Percentiles rank a stretch among this genome's conserved stretches.
Conservation (phyloP, 345 rosid species). For the Alliaria petiolata region DNA sequence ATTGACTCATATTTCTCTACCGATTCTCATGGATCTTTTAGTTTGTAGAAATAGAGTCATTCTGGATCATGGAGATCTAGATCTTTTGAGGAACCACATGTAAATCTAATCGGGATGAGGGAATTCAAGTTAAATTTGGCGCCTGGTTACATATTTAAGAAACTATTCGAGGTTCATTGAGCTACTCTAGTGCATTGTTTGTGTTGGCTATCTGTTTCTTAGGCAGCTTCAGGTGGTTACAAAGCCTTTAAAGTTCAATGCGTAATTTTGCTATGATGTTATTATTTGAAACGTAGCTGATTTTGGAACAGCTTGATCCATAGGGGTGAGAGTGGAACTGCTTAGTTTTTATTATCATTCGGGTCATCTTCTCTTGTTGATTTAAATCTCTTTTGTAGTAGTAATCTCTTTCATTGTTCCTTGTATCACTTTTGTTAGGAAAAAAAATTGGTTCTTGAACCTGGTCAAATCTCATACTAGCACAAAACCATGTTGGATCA, state of each 20-base stretch:
- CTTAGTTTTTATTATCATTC: too few relatives aligned
- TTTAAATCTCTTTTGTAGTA: neutral
- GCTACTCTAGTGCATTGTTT: neutral
- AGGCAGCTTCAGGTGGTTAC: conserved; percentile 11
- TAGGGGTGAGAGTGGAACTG: too few relatives aligned
- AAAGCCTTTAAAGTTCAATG: too few relatives aligned
- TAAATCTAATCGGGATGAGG: neutral
- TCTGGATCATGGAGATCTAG: neutral
- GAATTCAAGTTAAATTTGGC: too few relatives aligned
- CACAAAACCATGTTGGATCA: neutral
- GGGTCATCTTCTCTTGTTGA: neutral
- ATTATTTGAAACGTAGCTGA: neutral
- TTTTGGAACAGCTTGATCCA: neutral
- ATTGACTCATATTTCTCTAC: neutral
- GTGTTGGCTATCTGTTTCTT: neutral
- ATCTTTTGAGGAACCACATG: neutral
- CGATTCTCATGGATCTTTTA: neutral
- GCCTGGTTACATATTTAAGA: neutral
- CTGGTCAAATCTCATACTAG: neutral
- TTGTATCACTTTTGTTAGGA: neutral
- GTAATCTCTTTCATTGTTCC: neutral
- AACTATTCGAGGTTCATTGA: neutral
- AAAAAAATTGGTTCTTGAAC: neutral
- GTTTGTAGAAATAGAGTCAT: neutral
- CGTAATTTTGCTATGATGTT: too few relatives aligned